phyloP scores from a whole-genome alignment of 148 eudicot genomes.

The Silene latifolia region DNA sequence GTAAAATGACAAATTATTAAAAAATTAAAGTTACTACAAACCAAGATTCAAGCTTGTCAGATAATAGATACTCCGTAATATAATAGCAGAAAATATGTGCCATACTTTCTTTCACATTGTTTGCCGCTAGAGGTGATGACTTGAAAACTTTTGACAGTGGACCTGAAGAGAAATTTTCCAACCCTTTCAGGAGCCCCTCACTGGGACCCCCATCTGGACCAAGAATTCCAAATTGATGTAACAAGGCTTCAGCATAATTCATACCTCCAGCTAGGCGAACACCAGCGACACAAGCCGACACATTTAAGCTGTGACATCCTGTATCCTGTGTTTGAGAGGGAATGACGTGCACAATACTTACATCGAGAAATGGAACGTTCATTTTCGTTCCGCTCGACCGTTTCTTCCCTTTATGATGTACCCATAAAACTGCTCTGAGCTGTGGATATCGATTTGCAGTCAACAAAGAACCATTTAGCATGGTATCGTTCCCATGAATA shows the following conservation, averaged over 20 bases:
- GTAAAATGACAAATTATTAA: conserved; percentile 12
- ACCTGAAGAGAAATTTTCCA: conserved; percentile 63
- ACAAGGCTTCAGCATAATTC: conserved; percentile 77
- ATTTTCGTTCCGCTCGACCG: conserved; percentile 28
- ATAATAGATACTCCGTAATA: conserved; percentile 3
- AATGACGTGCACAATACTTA: conserved; percentile 62
- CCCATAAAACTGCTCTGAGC: conserved; percentile 87
- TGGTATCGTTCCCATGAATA: conserved; percentile 27
- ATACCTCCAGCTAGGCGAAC: conserved; percentile 93
- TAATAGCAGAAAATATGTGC: not conserved
- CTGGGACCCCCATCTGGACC: conserved; percentile 95
- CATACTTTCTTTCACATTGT: conserved; percentile 44
- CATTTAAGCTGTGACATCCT: conserved; percentile 79
- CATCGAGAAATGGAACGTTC: conserved; percentile 59
- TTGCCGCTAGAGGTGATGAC: conserved; percentile 49
- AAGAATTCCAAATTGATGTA: conserved; percentile 83
- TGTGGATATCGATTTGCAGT: conserved; percentile 41
- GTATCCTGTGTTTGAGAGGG: conserved; percentile 64
- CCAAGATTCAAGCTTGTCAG: no score
- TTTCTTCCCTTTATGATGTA: conserved; percentile 46
- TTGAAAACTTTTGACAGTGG: conserved; percentile 80
- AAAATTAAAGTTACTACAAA: not conserved
- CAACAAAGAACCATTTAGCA: conserved; percentile 29
- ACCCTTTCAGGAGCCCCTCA: conserved; percentile 74
- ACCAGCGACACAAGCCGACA: conserved; percentile 82